Evolutionary conservation across 139 green algal genomes (phyloP).

Genomic region (Chlamydomonas sphaeroides): DNA sequence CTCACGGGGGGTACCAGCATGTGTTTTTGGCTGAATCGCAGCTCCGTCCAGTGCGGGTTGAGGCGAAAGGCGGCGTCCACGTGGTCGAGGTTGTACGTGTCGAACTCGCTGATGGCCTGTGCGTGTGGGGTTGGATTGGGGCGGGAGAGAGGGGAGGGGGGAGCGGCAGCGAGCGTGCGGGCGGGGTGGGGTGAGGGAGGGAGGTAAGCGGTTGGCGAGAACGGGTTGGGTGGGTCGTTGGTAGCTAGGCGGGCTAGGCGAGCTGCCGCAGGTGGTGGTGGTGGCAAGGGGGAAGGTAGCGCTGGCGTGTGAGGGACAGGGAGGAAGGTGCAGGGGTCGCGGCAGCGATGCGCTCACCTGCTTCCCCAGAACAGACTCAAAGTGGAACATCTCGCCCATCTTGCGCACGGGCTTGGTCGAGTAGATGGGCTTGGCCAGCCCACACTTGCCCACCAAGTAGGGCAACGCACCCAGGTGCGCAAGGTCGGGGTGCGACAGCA

Average conservation of each 20-base stretch:
- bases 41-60: constrained; percentile 31
- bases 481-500: constrained; percentile 86
- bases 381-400: constrained; percentile 91
- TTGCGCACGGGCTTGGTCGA: constrained; percentile 80
- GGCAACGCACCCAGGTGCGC: constrained; percentile 89
- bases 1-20: constrained; percentile 41
- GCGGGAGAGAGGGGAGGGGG: background rate
- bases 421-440: constrained; percentile 76
- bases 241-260: too few relatives aligned
- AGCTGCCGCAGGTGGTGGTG: too few relatives aligned
- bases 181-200: too few relatives aligned
- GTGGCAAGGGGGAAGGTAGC: too few relatives aligned
- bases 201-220: too few relatives aligned
- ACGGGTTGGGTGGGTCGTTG: too few relatives aligned
- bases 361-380: constrained; percentile 73
- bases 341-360: too few relatives aligned
- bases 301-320: too few relatives aligned
- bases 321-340: too few relatives aligned
- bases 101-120: constrained; percentile 74
- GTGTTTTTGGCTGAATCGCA: constrained; percentile 76
- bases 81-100: constrained; percentile 79
- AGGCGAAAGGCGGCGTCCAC: constrained; percentile 83
- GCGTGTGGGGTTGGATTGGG: background rate
- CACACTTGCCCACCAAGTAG: constrained; percentile 66
- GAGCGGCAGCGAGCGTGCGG: background rate